Percentiles rank a stretch among this genome's conserved stretches.
phyloP scores from a whole-genome alignment of 768 basidiomycete species.

The Trametes gibbosa region DNA sequence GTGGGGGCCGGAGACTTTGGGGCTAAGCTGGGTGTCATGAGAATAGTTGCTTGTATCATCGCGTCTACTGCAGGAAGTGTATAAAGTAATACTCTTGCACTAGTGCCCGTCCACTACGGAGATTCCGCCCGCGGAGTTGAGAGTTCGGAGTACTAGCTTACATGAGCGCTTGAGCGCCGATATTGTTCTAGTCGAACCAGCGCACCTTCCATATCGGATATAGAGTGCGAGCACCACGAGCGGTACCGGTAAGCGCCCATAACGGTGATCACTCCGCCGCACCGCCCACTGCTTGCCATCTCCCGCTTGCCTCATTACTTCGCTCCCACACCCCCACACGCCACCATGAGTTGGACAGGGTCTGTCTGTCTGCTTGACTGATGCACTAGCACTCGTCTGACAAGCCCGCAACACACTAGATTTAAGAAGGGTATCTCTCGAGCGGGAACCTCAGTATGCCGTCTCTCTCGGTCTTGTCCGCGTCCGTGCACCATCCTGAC shows the following conservation, averaged over 20 bases:
- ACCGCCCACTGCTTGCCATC: background rate
- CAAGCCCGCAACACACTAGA: background rate
- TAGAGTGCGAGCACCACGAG: background rate
- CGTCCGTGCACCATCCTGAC: background rate
- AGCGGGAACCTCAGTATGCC: slow-evolving; percentile 15
- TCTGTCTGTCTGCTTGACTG: background rate
- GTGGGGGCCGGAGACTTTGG: no score
- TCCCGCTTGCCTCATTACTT: background rate
- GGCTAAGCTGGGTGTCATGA: no score
- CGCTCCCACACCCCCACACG: background rate
- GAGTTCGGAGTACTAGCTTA: no score
- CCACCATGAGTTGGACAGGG: slow-evolving; percentile 20
- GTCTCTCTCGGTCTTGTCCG: background rate
- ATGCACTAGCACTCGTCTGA: background rate
- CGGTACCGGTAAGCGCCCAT: background rate
- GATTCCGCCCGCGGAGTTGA: no score
- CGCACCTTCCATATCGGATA: background rate
- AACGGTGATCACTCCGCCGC: background rate
- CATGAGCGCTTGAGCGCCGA: no score
- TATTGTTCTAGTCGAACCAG: background rate
- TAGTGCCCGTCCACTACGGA: no score
- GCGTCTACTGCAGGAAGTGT: no score
- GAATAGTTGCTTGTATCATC: no score
- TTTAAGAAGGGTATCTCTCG: slow-evolving; percentile 21
- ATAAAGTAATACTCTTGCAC: no score